Conservation (phyloP, 1,139 yeast species). For the Hansenula lynferdii region DNA sequence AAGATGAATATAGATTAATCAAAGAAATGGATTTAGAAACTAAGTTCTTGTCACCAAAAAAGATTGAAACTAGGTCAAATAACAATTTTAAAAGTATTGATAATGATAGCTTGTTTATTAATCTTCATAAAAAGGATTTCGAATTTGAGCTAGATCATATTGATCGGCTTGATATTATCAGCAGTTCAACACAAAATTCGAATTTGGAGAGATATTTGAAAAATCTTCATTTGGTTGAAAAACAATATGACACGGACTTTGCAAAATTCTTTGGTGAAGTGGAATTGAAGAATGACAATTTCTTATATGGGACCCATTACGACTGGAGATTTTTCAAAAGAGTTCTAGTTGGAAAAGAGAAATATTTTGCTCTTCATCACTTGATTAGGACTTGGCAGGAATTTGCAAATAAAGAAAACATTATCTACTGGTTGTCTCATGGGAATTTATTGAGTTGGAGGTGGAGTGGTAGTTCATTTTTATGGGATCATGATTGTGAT, state of each 20-base stretch:
- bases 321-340: slow-evolving; percentile 73
- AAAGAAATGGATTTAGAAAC: background rate
- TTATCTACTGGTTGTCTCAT: slow-evolving; percentile 60
- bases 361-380: slow-evolving; percentile 45
- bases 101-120: slow-evolving; percentile 6
- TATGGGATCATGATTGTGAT: slow-evolving; percentile 73
- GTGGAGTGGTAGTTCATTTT: slow-evolving; percentile 63
- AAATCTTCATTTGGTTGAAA: background rate
- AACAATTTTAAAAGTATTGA: background rate
- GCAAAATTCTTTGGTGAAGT: slow-evolving; percentile 49
- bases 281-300: slow-evolving; percentile 16
- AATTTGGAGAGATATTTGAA: background rate
- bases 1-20: background rate
- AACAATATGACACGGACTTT: background rate
- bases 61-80: slow-evolving; percentile 1
- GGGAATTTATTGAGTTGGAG: slow-evolving; percentile 68
- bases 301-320: slow-evolving; percentile 56
- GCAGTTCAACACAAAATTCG: background rate
- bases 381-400: slow-evolving; percentile 54
- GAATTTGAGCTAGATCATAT: slow-evolving; percentile 13
- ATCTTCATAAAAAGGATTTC: slow-evolving; percentile 20
- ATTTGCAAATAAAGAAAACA: slow-evolving; percentile 47
- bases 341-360: slow-evolving; percentile 34
- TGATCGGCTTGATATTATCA: background rate
- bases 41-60: background rate